Evolutionary conservation across 306 rosid species (phyloP).

Genomic region (Cicer chorassanicum): DNA sequence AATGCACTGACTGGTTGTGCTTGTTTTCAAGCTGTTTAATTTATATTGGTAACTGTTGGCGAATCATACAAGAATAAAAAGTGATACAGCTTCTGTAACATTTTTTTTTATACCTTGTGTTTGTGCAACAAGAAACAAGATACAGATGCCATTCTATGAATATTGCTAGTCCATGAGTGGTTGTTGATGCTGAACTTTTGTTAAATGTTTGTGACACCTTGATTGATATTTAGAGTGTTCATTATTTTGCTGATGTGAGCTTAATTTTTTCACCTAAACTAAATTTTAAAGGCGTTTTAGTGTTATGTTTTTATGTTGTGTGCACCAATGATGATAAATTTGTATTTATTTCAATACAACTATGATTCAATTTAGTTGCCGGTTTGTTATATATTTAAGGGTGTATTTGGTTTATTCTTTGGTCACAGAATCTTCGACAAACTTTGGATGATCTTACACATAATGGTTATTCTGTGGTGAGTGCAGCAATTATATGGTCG

Average conservation of each 20-base stretch:
- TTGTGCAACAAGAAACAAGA: slow-evolving; percentile 7
- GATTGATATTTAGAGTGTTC: slow-evolving; percentile 21
- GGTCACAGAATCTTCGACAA: slow-evolving; percentile 92
- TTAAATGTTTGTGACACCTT: not conserved
- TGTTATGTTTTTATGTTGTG: not conserved
- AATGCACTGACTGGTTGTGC: slow-evolving; percentile 7
- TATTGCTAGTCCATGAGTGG: not conserved
- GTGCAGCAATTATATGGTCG: slow-evolving; percentile 47
- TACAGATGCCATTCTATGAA: slow-evolving; percentile 28
- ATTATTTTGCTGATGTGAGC: slow-evolving; percentile 25
- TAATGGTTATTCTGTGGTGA: slow-evolving; percentile 92
- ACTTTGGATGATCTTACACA: slow-evolving; percentile 88
- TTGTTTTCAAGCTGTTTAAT: slow-evolving; percentile 34
- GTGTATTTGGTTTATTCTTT: slow-evolving; percentile 40
- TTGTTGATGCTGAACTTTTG: slow-evolving; percentile 7
- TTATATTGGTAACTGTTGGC: slow-evolving; percentile 4
- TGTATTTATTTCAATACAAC: not conserved
- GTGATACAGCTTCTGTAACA: slow-evolving; percentile 19
- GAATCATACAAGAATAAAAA: slow-evolving; percentile 20
- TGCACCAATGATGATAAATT: not conserved
- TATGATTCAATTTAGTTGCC: slow-evolving; percentile 30
- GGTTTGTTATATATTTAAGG: slow-evolving; percentile 30
- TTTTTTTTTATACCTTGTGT: slow-evolving; percentile 22
- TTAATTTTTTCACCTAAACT: not conserved
- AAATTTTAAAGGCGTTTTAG: slow-evolving; percentile 11